Evolutionary conservation across 106 monocot species (phyloP), one percentile per base, ranked within the genome.

Genomic region (Agapanthus africanus): DNA sequence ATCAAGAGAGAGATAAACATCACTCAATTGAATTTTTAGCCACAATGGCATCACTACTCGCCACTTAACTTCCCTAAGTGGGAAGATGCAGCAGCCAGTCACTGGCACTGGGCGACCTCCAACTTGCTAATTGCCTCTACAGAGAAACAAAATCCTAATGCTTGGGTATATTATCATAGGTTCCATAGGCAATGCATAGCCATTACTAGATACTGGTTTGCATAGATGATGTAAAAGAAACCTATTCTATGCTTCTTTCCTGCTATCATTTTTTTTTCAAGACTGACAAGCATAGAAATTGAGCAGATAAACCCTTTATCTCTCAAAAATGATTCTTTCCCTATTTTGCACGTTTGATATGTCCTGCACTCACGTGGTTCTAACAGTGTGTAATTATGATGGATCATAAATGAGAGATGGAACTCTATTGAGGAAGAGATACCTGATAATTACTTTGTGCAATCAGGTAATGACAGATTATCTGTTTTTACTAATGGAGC

Each of bases 401-500:
- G 22, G 13, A 33, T 19, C 23, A 38, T 4, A 21, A 38, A 23
- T 65, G 22, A 26, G 39, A 25, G 21, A 15, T 13, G 40, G 16
- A 26, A 13, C 15, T 59, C 39, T 44, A 18, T 35, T 62, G 42
- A 33, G 30, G 27, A 33, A 40, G 18, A 36, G 39, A 40, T 51
- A 4, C 38, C 62, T 70, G 31, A 64, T 63, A 38, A 3, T 63
- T 77, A 44, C 70, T 16, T 80, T 66, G 19, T 76, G 59, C 70
- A 37, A 69, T 77, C 84, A 88, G 91, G 85, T 74, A 78, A 73
- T 73, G 91, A 88, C 61, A 76, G 46, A 40, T 34, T 26, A 39
- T 71, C 76, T 56, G 64, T 62, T 76, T 95, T 91, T 67, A 72
- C 71, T 34, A 59, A 54, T 82, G 95, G 95, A 57, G 74, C 81